Percentiles rank a stretch among this genome's conserved stretches.
Evolutionary conservation across 257 asterid species (phyloP).

Genomic region (Forsythia suspensa): DNA sequence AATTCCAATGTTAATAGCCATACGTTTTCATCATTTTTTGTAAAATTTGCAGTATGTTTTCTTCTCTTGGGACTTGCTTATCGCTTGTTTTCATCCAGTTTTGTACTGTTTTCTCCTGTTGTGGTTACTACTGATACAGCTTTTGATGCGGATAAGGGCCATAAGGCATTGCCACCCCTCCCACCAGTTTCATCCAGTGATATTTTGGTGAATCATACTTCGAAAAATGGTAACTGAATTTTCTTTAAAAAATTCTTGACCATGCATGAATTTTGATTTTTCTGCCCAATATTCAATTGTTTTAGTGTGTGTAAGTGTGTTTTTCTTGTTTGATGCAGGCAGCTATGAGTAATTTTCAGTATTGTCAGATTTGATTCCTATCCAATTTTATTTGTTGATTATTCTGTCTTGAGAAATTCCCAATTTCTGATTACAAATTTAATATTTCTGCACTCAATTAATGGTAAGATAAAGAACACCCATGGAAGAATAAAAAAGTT

Average conservation of each 20-base stretch:
- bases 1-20: conserved; percentile 24
- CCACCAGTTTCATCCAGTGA: conserved; percentile 22
- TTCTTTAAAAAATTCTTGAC: no score
- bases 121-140: conserved; percentile 24
- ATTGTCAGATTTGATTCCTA: not conserved
- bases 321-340: not conserved
- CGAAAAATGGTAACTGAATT: conserved; percentile 35
- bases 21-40: conserved; percentile 35
- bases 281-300: not conserved
- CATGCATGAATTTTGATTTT: conserved; percentile 31
- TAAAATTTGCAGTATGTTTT: conserved; percentile 52
- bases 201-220: conserved; percentile 24
- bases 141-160: not conserved
- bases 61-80: conserved; percentile 58
- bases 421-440: not conserved
- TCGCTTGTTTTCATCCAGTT: conserved; percentile 53
- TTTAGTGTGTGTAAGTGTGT: not conserved
- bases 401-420: not conserved
- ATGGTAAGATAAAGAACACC: no score
- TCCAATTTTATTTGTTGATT: no score
- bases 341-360: not conserved
- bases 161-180: conserved; percentile 25
- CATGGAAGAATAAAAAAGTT: not conserved
- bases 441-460: not conserved
- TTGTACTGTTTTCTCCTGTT: conserved; percentile 39